A percentile compares a stretch with the other conserved stretches of the same genome.
These are phyloP conservation scores for Chrysosphaeria jannelii DNA, from an alignment of 2,329 filamentous ascomycete species.

Conservation along the genomic window DNA sequence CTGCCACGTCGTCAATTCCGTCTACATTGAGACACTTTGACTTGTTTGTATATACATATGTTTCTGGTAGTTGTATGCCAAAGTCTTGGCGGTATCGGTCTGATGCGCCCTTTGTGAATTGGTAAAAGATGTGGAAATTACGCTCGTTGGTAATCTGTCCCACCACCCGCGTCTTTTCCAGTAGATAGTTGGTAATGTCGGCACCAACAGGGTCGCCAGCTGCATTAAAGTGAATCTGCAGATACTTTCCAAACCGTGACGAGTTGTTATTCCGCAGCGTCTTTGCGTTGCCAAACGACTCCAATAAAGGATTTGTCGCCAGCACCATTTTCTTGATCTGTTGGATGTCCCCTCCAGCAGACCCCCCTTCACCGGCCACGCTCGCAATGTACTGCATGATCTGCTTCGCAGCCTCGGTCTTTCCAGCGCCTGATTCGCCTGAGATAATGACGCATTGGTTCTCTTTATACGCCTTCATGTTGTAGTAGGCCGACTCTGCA, in stretches of 20 bases:
- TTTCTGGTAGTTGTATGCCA: conserved; percentile 71
- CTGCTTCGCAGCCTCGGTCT: conserved; percentile 93
- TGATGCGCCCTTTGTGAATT: conserved; percentile 89
- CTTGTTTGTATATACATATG: conserved; percentile 75
- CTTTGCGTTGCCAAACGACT: conserved; percentile 96
- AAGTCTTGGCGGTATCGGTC: conserved; percentile 62
- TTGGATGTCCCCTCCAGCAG: conserved; percentile 61
- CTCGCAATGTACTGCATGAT: conserved; percentile 99
- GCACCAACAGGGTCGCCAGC: conserved; percentile 82
- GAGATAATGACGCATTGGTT: conserved; percentile 99
- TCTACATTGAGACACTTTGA: conserved; percentile 88
- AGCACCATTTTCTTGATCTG: conserved; percentile 98
- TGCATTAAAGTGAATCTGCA: conserved; percentile 85
- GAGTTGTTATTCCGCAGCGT: conserved; percentile 97
- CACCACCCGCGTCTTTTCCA: conserved; percentile 86
- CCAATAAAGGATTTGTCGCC: conserved; percentile 84
- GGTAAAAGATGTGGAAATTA: conserved; percentile 99
- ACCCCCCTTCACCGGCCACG: conserved; percentile 48
- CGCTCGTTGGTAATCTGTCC: conserved; percentile 86
- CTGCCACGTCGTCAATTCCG: conserved; percentile 71
- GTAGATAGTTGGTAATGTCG: conserved; percentile 90
- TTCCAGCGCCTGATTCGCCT: conserved; percentile 89
- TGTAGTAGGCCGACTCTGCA: conserved; percentile 89
- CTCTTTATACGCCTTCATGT: conserved; percentile 98
- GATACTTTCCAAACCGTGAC: conserved; percentile 90